A percentile compares a stretch with the other conserved stretches of the same genome.
Evolutionary conservation across 495 filamentous ascomycete species (phyloP).

Genomic region (Acidomyces sp.): DNA sequence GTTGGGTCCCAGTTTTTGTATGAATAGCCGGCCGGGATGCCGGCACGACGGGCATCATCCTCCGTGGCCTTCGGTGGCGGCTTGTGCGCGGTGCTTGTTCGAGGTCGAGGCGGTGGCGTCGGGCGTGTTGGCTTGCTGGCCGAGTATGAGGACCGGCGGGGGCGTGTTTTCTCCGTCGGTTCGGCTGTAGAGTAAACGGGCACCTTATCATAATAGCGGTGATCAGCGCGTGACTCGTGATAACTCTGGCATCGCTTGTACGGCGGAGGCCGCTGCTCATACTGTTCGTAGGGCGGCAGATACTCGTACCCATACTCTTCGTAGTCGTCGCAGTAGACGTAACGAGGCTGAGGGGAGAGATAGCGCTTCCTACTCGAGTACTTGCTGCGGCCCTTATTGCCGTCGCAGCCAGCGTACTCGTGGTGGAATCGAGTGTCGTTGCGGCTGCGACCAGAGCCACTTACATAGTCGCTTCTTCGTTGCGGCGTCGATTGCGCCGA

Average conservation of each 20-base stretch:
- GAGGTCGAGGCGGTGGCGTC: slow-evolving; percentile 12
- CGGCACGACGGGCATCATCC: slow-evolving; percentile 63
- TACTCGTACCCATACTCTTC: slow-evolving; percentile 24
- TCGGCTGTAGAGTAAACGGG: slow-evolving; percentile 28
- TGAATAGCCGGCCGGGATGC: slow-evolving; percentile 84
- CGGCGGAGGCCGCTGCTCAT: slow-evolving; percentile 19
- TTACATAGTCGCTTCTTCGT: slow-evolving; percentile 32
- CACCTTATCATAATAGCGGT: slow-evolving; percentile 29
- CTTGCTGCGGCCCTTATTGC: slow-evolving; percentile 19
- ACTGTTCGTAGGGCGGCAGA: slow-evolving; percentile 31
- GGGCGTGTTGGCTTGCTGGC: slow-evolving; percentile 3
- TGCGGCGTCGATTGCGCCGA: slow-evolving; percentile 25
- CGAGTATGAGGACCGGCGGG: slow-evolving; percentile 29
- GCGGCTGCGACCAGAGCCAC: slow-evolving; percentile 26
- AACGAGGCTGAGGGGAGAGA: slow-evolving; percentile 21
- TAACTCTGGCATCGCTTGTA: slow-evolving; percentile 17
- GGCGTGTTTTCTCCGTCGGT: slow-evolving; percentile 14
- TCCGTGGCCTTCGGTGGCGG: slow-evolving; percentile 61
- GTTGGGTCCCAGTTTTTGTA: slow-evolving; percentile 98
- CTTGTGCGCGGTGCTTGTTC: slow-evolving; percentile 19
- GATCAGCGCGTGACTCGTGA: slow-evolving; percentile 26
- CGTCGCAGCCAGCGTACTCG: slow-evolving; percentile 12
- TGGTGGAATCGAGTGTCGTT: slow-evolving; percentile 17
- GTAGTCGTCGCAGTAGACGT: slow-evolving; percentile 25
- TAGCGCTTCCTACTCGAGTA: slow-evolving; percentile 26